Percentiles rank a stretch among this genome's conserved stretches.
Evolutionary conservation across 2,329 filamentous ascomycete genomes (phyloP).

Genomic region (Tolypocladium endophyticum): DNA sequence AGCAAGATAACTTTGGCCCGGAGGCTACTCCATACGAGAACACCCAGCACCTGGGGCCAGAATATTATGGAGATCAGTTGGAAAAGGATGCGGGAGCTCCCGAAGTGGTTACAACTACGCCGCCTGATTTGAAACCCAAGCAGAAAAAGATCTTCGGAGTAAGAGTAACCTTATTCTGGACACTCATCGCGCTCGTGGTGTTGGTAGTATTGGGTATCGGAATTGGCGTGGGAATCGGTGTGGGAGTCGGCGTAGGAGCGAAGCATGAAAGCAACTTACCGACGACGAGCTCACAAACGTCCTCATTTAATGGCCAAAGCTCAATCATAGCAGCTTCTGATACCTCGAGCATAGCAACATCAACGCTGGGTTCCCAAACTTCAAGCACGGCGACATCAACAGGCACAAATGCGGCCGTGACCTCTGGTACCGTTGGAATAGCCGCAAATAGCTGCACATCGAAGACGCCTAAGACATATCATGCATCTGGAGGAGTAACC

Average conservation of each 20-base stretch:
- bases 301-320: not conserved
- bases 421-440: slow-evolving; percentile 5
- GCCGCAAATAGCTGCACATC: slow-evolving; percentile 7
- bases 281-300: not conserved
- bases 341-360: not conserved
- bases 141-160: not conserved
- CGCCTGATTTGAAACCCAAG: not conserved
- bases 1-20: not conserved
- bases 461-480: slow-evolving; percentile 4
- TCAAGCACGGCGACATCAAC: not conserved
- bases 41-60: not conserved
- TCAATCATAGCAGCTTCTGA: not conserved
- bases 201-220: not conserved
- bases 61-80: not conserved
- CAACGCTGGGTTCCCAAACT: not conserved
- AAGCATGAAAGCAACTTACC: not conserved
- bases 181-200: not conserved
- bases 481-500: not conserved
- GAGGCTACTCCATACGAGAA: not conserved
- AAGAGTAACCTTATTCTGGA: not conserved
- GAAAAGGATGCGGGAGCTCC: not conserved
- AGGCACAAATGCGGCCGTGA: not conserved
- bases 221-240: not conserved
- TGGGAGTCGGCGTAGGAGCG: not conserved
- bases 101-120: not conserved